phyloP scores from a whole-genome alignment of 768 basidiomycete species.

The Tricholoma flavovirens region DNA sequence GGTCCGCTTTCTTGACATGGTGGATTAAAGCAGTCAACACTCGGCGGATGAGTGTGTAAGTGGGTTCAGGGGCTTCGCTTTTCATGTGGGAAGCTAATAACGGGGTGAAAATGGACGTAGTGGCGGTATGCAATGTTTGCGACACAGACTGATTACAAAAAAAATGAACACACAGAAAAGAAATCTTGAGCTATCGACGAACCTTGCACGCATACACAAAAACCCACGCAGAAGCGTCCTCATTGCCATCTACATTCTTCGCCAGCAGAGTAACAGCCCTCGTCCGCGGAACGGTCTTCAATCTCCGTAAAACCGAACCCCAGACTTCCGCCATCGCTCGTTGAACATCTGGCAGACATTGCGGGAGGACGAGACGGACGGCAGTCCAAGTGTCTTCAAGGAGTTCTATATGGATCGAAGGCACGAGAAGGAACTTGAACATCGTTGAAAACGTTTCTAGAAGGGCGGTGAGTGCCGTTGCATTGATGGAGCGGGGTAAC shows the following conservation, averaged over 20 bases:
- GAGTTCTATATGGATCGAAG: slow-evolving; percentile 48
- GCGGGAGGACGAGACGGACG: slow-evolving; percentile 45
- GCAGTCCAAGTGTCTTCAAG: slow-evolving; percentile 56
- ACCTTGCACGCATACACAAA: slow-evolving; percentile 80
- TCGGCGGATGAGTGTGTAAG: slow-evolving; percentile 59
- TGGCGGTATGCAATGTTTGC: slow-evolving; percentile 74
- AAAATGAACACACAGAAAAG: slow-evolving; percentile 3
- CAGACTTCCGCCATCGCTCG: slow-evolving; percentile 82
- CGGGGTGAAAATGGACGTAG: slow-evolving; percentile 53
- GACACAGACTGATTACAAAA: slow-evolving; percentile 60
- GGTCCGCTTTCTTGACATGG: slow-evolving; percentile 67
- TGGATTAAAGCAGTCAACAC: slow-evolving; percentile 77
- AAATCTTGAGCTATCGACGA: slow-evolving; percentile 5
- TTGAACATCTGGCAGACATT: slow-evolving; percentile 67
- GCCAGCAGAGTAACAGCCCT: slow-evolving; percentile 53
- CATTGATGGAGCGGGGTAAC: slow-evolving; percentile 53
- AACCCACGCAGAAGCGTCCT: slow-evolving; percentile 68
- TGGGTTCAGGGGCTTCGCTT: slow-evolving; percentile 29
- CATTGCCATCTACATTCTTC: slow-evolving; percentile 41
- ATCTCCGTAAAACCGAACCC: slow-evolving; percentile 69
- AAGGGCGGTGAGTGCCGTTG: slow-evolving; percentile 54
- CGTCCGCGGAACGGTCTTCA: slow-evolving; percentile 56
- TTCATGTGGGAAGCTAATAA: slow-evolving; percentile 53
- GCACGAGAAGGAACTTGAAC: slow-evolving; percentile 70
- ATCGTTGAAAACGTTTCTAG: slow-evolving; percentile 63